Percentiles rank a stretch among this genome's conserved stretches.
Conservation (phyloP, 169 alveolate genomes). For the Eimeria necatrix region DNA sequence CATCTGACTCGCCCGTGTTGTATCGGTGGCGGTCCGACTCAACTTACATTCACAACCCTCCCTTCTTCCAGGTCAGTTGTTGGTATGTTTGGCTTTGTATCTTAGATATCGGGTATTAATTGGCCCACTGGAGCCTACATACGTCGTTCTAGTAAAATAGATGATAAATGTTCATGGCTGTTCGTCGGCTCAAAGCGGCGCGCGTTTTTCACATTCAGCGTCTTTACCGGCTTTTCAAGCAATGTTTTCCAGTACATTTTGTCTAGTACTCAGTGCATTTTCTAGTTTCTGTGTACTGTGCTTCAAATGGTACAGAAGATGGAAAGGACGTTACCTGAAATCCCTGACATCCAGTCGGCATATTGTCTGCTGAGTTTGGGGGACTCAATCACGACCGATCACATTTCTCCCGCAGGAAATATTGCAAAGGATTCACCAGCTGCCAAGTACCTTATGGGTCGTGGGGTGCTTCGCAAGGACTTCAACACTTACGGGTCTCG, state of each 20-base stretch:
- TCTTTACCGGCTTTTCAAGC: too few species aligned
- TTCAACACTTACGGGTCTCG: conserved; percentile 98
- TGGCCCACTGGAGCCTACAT: too few species aligned
- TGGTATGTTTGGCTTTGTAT: background rate
- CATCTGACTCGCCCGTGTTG: conserved; percentile 88
- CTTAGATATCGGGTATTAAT: conserved; percentile 63
- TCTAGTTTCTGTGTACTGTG: background rate
- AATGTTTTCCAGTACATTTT: too few species aligned
- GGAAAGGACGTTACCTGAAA: conserved; percentile 35
- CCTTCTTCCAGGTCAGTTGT: conserved; percentile 92
- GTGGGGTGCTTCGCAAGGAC: conserved; percentile 94
- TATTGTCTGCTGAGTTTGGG: conserved; percentile 90
- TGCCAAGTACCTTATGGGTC: conserved; percentile 90
- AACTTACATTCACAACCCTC: conserved; percentile 97
- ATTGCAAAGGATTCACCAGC: conserved; percentile 97
- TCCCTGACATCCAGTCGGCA: conserved; percentile 65
- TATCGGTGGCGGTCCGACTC: conserved; percentile 95
- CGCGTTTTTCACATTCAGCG: too few species aligned
- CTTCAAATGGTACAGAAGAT: conserved; percentile 39
- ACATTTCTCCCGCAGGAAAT: conserved; percentile 98
- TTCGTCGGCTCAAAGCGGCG: too few species aligned
- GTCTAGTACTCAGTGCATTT: background rate
- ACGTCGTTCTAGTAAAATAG: too few species aligned
- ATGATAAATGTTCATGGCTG: too few species aligned
- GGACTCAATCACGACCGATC: conserved; percentile 98